Conservation (phyloP, 768 basidiomycete genomes). For the Pleurotus citrinopileatus region DNA sequence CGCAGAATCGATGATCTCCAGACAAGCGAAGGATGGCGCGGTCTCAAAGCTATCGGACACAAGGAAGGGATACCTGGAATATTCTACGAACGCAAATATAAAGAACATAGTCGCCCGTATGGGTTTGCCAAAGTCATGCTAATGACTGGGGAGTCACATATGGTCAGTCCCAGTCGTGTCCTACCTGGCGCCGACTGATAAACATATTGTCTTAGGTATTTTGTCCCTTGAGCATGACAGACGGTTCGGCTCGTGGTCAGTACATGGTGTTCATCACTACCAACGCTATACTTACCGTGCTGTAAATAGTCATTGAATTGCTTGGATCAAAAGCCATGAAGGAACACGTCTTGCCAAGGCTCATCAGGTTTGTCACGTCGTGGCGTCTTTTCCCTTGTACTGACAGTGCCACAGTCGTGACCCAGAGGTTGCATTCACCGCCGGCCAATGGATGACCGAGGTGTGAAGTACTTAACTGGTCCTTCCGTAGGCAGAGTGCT, state of each 20-base stretch:
- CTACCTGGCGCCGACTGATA: not conserved
- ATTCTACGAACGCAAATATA: slow-evolving; percentile 62
- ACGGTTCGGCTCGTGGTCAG: slow-evolving; percentile 64
- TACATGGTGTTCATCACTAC: not conserved
- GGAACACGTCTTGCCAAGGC: slow-evolving; percentile 50
- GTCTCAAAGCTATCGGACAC: slow-evolving; percentile 58
- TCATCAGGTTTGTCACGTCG: slow-evolving; percentile 47
- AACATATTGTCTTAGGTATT: slow-evolving; percentile 40
- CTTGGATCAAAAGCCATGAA: slow-evolving; percentile 60
- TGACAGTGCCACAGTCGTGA: slow-evolving; percentile 48
- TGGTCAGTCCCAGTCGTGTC: slow-evolving; percentile 32
- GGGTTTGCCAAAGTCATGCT: slow-evolving; percentile 66
- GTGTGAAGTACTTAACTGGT: slow-evolving; percentile 25
- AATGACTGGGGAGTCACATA: slow-evolving; percentile 61
- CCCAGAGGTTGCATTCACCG: slow-evolving; percentile 57
- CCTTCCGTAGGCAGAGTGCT: slow-evolving; percentile 28
- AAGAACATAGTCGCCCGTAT: slow-evolving; percentile 58
- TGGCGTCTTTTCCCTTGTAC: not conserved
- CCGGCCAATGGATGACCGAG: slow-evolving; percentile 88
- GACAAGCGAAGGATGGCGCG: slow-evolving; percentile 73
- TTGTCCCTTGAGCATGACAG: slow-evolving; percentile 79
- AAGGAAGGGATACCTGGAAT: slow-evolving; percentile 66
- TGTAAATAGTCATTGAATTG: slow-evolving; percentile 57
- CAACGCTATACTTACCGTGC: no score
- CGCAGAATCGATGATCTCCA: slow-evolving; percentile 60